These are phyloP conservation scores for Coemansia linderi DNA, from an alignment of 371 early-diverging fungal species.

Conservation along the genomic window DNA sequence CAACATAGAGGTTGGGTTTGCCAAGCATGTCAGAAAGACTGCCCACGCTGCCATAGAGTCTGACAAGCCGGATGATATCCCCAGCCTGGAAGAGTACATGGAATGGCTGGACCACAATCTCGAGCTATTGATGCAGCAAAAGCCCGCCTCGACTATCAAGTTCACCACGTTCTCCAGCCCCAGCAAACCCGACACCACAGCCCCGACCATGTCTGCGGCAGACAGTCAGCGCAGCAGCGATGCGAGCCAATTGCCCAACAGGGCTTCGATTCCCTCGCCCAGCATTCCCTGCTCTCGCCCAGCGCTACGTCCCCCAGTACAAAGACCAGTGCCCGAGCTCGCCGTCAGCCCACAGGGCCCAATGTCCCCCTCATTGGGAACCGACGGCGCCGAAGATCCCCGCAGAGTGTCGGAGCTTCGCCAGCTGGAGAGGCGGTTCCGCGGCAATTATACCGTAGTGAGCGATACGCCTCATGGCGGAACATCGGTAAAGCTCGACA, in stretches of 20 bases:
- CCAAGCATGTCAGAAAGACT: slow-evolving; percentile 33
- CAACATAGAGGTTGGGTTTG: slow-evolving; percentile 48
- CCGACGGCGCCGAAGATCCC: slow-evolving; percentile 10
- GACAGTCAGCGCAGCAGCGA: not conserved
- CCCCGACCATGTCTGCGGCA: not conserved
- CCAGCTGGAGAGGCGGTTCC: slow-evolving; percentile 49
- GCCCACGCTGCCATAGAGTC: slow-evolving; percentile 19
- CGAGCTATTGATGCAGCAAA: slow-evolving; percentile 50
- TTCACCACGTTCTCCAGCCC: slow-evolving; percentile 30
- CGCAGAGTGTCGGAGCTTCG: slow-evolving; percentile 26
- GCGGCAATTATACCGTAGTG: slow-evolving; percentile 24
- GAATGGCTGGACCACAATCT: slow-evolving; percentile 52
- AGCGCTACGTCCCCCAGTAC: slow-evolving; percentile 30
- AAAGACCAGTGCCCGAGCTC: slow-evolving; percentile 21
- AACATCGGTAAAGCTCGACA: slow-evolving; percentile 22
- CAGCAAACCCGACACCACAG: not conserved
- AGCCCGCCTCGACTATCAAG: slow-evolving; percentile 55
- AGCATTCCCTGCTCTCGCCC: slow-evolving; percentile 4
- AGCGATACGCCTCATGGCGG: slow-evolving; percentile 10
- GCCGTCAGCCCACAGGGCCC: not conserved
- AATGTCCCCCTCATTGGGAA: not conserved
- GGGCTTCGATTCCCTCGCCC: not conserved
- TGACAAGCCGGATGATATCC: slow-evolving; percentile 10
- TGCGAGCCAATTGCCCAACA: not conserved
- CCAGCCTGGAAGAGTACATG: slow-evolving; percentile 41